Percentiles rank a stretch among this genome's conserved stretches.
These are phyloP conservation scores for Berkeleyomyces rouxiae DNA, from an alignment of 2,329 filamentous ascomycete species.

Conservation along the genomic window DNA sequence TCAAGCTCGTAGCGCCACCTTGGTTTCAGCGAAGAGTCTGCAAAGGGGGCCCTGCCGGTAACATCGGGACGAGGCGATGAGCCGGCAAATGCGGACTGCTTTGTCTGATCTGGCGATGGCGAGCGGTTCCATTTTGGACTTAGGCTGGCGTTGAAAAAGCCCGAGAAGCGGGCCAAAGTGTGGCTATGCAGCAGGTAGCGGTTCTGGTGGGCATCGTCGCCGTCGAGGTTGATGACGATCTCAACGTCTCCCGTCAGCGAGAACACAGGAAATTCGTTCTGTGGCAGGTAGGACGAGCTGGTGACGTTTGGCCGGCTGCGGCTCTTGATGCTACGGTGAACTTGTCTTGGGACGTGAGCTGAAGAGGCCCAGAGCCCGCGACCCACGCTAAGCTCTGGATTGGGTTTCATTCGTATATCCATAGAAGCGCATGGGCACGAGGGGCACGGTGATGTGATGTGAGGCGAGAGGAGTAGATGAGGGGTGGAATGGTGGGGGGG, in stretches of 20 bases:
- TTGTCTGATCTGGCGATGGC: conserved; percentile 16
- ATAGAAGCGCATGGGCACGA: no score
- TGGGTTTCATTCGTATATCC: no score
- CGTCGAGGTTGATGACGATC: conserved; percentile 53
- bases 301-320: conserved; percentile 72
- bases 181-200: conserved; percentile 76
- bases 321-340: conserved; percentile 40
- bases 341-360: conserved; percentile 43
- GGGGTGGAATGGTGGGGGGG: no score
- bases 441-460: no score
- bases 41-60: neutral
- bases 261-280: conserved; percentile 89
- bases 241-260: conserved; percentile 84
- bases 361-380: conserved; percentile 33
- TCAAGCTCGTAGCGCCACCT: conserved; percentile 85
- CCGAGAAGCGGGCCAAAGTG: conserved; percentile 76
- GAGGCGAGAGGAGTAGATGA: no score
- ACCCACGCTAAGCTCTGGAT: no score
- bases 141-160: conserved; percentile 80
- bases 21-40: conserved; percentile 5
- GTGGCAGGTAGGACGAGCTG: conserved; percentile 48
- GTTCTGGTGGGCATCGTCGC: conserved; percentile 44
- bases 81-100: neutral
- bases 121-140: conserved; percentile 57
- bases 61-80: neutral